Conservation (phyloP, 1,284 basidiomycete species). For the Cutaneotrichosporon sp. region DNA sequence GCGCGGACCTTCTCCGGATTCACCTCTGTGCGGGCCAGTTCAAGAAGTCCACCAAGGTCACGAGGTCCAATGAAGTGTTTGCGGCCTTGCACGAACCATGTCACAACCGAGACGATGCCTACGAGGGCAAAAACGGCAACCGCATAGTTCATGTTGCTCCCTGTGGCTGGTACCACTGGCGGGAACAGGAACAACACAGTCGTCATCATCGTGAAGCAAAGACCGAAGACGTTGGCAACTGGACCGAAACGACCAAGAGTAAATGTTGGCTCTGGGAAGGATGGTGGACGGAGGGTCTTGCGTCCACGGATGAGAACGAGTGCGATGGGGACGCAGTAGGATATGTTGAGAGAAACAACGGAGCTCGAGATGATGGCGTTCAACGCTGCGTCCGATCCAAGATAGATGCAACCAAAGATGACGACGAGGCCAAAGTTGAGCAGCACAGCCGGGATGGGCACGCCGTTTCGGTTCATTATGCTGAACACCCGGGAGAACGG, state of each 20-base stretch:
- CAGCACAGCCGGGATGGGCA: conserved; percentile 58
- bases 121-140: conserved; percentile 38
- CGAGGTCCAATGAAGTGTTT: conserved; percentile 45
- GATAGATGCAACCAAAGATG: conserved; percentile 52
- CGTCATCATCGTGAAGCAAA: conserved; percentile 48
- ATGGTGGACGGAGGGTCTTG: not conserved
- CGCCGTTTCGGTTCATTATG: conserved; percentile 52
- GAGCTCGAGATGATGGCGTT: conserved; percentile 50
- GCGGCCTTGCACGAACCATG: conserved; percentile 44
- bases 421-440: conserved; percentile 54
- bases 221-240: conserved; percentile 37
- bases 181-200: conserved; percentile 53
- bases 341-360: conserved; percentile 50
- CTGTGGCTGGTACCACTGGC: conserved; percentile 45
- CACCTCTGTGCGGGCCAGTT: not conserved
- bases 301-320: not conserved
- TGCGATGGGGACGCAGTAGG: conserved; percentile 44
- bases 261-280: not conserved
- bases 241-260: not conserved
- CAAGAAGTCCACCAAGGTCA: conserved; percentile 28
- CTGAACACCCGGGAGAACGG: conserved; percentile 57
- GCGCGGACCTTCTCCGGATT: not conserved
- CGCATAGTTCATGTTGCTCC: conserved; percentile 50
- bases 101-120: conserved; percentile 34
- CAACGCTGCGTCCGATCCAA: conserved; percentile 54